Conservation (phyloP, 75 land plant species). For the Pinus taeda region DNA sequence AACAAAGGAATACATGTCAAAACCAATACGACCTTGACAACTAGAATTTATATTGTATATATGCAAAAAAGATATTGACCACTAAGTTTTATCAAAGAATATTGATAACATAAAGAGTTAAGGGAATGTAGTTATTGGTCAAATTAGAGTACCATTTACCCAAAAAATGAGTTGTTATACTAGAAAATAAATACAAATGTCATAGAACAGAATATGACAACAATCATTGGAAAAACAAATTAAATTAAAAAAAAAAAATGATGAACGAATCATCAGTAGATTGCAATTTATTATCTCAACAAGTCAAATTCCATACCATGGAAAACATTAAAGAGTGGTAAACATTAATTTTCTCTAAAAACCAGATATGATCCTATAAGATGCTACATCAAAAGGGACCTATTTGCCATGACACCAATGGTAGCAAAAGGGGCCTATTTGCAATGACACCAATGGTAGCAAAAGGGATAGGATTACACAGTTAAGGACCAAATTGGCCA, state of each 20-base stretch:
- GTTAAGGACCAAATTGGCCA: too few species aligned
- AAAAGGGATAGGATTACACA: too few species aligned
- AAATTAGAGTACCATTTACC: neutral
- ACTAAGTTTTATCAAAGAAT: neutral
- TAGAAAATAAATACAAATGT: neutral
- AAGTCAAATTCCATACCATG: neutral
- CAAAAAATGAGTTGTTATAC: neutral
- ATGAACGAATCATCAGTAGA: neutral
- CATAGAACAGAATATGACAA: neutral
- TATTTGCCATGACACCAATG: neutral
- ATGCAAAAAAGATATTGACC: neutral
- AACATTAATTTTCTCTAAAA: neutral
- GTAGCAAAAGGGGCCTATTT: too few species aligned
- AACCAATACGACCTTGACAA: neutral
- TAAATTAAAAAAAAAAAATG: neutral
- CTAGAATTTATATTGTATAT: neutral
- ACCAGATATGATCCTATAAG: neutral
- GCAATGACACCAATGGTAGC: too few species aligned
- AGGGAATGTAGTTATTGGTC: neutral
- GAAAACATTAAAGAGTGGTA: neutral
- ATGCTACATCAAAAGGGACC: neutral
- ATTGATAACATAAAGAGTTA: neutral
- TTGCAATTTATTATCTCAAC: neutral
- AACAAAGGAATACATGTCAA: neutral
- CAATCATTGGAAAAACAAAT: neutral